phyloP scores from a whole-genome alignment of 2,329 filamentous ascomycete genomes.

The Penicillium janthinellum region DNA sequence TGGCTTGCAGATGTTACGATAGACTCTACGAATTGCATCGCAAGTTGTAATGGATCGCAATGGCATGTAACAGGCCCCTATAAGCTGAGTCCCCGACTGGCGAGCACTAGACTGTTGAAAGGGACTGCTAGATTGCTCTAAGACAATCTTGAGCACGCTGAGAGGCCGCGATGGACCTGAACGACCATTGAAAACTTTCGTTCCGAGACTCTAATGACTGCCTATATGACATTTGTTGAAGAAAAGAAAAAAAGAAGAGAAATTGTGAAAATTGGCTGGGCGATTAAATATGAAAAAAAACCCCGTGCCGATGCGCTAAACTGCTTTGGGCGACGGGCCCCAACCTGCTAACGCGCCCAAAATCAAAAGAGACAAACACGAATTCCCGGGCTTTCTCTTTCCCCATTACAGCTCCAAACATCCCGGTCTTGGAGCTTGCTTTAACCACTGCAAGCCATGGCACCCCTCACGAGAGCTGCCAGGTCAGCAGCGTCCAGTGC shows the following conservation, averaged over 20 bases:
- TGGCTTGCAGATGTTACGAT: background rate
- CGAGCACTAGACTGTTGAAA: constrained; percentile 67
- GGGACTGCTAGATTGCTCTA: constrained; percentile 75
- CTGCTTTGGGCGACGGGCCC: constrained; percentile 24
- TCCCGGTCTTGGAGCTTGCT: constrained; percentile 3
- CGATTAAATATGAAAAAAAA: constrained; percentile 23
- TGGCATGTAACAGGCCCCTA: constrained; percentile 49
- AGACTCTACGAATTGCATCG: background rate
- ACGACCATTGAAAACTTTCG: constrained; percentile 85
- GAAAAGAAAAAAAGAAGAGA: constrained; percentile 52
- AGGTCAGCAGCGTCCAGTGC: constrained; percentile 23
- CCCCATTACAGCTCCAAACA: constrained; percentile 21
- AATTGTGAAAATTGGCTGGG: constrained; percentile 35
- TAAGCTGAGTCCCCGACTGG: constrained; percentile 57
- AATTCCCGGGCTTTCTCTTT: constrained; percentile 20
- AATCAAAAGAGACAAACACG: constrained; percentile 37
- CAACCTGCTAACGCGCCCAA: constrained; percentile 31
- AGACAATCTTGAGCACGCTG: constrained; percentile 98
- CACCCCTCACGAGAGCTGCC: constrained; percentile 42
- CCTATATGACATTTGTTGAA: constrained; percentile 64
- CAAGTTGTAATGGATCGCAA: constrained; percentile 10
- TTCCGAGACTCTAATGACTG: constrained; percentile 99
- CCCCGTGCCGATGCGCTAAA: constrained; percentile 38
- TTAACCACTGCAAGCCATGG: constrained; percentile 33
- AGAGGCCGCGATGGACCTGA: constrained; percentile 80